phyloP scores from a whole-genome alignment of 441 rosid genomes.

The Erodium trifolium region DNA sequence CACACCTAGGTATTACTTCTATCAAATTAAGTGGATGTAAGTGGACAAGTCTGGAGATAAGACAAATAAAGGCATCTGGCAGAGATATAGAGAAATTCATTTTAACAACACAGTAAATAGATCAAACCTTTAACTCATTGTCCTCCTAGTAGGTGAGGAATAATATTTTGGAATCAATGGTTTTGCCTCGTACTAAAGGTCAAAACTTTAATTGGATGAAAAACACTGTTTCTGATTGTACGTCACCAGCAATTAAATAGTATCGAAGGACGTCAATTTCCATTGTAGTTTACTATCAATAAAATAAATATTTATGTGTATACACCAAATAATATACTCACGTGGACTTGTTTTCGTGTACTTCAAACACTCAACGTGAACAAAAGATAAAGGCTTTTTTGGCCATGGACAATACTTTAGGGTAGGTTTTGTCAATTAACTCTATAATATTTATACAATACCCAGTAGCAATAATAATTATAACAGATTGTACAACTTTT shows the following conservation, averaged over 20 bases:
- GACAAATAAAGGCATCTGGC: not conserved
- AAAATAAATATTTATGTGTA: not conserved
- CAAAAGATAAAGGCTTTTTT: too few species aligned
- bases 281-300: not conserved
- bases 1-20: not conserved
- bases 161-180: not conserved
- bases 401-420: too few species aligned
- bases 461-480: too few species aligned
- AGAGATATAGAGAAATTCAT: not conserved
- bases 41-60: not conserved
- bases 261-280: not conserved
- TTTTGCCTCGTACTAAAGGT: not conserved
- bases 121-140: not conserved
- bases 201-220: not conserved
- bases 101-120: not conserved
- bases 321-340: not conserved
- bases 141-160: not conserved
- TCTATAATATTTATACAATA: too few species aligned
- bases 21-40: not conserved
- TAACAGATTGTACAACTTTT: too few species aligned
- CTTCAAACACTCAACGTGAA: not conserved
- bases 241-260: not conserved
- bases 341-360: not conserved
- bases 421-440: too few species aligned
- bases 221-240: not conserved